Conservation (phyloP, 805 yeast species). For the Metschnikowia chrysomelidarum region DNA sequence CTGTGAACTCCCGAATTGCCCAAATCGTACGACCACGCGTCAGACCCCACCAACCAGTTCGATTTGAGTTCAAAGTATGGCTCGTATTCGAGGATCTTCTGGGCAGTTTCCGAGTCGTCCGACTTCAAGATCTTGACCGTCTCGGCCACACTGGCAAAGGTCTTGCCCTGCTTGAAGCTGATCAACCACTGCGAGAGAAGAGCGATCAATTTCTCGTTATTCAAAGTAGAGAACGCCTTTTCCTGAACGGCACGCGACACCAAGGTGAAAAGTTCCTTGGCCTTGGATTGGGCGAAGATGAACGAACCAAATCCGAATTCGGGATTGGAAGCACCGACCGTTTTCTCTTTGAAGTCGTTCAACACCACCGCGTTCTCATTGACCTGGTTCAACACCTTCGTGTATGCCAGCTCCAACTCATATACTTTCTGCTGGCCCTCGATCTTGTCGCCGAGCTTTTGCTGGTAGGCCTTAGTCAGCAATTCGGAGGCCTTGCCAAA, state of each 20-base stretch:
- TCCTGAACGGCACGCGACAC: slow-evolving; percentile 48
- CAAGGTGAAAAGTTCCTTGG: slow-evolving; percentile 41
- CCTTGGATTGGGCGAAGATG: slow-evolving; percentile 54
- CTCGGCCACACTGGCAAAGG: slow-evolving; percentile 29
- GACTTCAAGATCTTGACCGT: slow-evolving; percentile 38
- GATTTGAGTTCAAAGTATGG: slow-evolving; percentile 48
- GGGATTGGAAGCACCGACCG: slow-evolving; percentile 58
- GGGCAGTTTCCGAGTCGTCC: slow-evolving; percentile 42
- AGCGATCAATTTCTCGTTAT: slow-evolving; percentile 50
- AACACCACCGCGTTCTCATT: slow-evolving; percentile 55
- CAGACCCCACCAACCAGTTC: slow-evolving; percentile 90
- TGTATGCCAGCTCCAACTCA: slow-evolving; percentile 70
- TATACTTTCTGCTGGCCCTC: slow-evolving; percentile 48
- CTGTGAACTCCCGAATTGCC: slow-evolving; percentile 92
- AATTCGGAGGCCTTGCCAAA: slow-evolving; percentile 49
- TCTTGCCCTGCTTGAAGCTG: slow-evolving; percentile 39
- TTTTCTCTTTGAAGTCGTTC: slow-evolving; percentile 52
- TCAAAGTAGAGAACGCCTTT: slow-evolving; percentile 41
- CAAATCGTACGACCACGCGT: slow-evolving; percentile 91
- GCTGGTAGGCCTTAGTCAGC: slow-evolving; percentile 28
- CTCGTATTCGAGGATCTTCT: slow-evolving; percentile 45
- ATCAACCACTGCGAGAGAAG: slow-evolving; percentile 70
- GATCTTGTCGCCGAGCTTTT: slow-evolving; percentile 19
- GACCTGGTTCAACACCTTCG: slow-evolving; percentile 70
- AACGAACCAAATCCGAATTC: slow-evolving; percentile 86